Base-by-base conservation (phyloP, 345 rosid species). In the Hibiscus tridactylites region DNA sequence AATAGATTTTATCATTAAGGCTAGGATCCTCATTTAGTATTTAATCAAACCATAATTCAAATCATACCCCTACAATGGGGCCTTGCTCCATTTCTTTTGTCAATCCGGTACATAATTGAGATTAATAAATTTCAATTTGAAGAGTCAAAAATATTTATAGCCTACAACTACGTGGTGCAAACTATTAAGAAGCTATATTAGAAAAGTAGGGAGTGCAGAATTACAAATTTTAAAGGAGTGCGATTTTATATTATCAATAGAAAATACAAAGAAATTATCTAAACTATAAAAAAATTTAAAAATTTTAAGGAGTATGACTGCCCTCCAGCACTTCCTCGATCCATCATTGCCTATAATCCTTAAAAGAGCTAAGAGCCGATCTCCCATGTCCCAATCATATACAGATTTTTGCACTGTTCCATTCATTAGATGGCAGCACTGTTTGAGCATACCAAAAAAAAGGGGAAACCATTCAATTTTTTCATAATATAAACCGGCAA, bases 1-100 rank as follows among this genome's bases (percentile, higher is more conserved):
- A 47, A 17, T 68, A 73, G 75, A 8, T 33, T 46, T 61, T 71
- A 57, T 65, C 60, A 28, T 74, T 35, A 54, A 59, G 17, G 39
- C 49, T 4, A 61, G 61, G 60, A 63, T 61, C 61, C 29, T 33
- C 44, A 12, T 59, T 71, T 42, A 11, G 12, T 19, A 58, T 46
- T 56, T 71, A 42, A 50, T 52, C 74, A 15, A 78, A 31, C 47
- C 19, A 42, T 68, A 16, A 61, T 53, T 60, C 66, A 49, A 67
- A 73, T 58, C 52, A 49, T 72, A 66, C 19, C 19, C 37, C 50
- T 28, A 17, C 6, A 8, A 75, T 46, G 63, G 67, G 67, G 21
- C 68, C 42, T 39, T 74, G 61, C 44, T 67, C 65, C 74, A 16
- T 54, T 73, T 57, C 53, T 4, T 26, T 26, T 28, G 8, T 62